These are phyloP conservation scores for Naematelia aurantialba DNA, from an alignment of 768 basidiomycete genomes.

Conservation along the genomic window DNA sequence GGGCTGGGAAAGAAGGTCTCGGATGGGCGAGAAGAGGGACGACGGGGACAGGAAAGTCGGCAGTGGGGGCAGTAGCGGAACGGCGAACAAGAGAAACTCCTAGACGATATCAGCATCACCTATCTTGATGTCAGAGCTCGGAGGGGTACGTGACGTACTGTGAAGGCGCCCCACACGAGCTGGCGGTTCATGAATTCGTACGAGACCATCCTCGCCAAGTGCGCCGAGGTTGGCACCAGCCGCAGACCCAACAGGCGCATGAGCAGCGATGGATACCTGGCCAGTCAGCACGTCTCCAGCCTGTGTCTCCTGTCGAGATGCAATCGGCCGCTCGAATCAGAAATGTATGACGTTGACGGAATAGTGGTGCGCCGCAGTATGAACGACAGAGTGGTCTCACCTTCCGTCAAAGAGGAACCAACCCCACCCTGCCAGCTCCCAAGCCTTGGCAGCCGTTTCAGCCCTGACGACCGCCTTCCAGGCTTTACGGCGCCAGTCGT, in stretches of 20 bases:
- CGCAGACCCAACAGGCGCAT: constrained; percentile 73
- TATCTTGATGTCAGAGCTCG: not conserved
- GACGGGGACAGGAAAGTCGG: constrained; percentile 22
- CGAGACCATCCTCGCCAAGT: constrained; percentile 76
- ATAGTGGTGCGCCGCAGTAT: too few relatives aligned
- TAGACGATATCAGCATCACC: constrained; percentile 47
- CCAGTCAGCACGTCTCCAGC: too few relatives aligned
- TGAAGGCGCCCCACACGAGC: constrained; percentile 99
- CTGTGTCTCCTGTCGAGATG: too few relatives aligned
- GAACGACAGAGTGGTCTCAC: too few relatives aligned
- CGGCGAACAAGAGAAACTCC: constrained; percentile 91
- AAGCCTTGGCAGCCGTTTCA: constrained; percentile 64
- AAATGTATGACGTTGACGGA: too few relatives aligned
- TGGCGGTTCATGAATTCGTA: constrained; percentile 99
- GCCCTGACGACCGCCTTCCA: constrained; percentile 67
- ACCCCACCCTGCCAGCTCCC: constrained; percentile 71
- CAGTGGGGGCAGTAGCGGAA: constrained; percentile 73
- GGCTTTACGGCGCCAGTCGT: constrained; percentile 65
- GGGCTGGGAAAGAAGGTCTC: constrained; percentile 15
- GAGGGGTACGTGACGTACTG: constrained; percentile 58
- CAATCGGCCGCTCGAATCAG: too few relatives aligned
- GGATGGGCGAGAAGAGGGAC: constrained; percentile 17
- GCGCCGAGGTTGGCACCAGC: constrained; percentile 66
- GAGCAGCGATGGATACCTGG: constrained; percentile 76
- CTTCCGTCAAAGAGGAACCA: constrained; percentile 81